Percentiles rank a stretch among this genome's conserved stretches.
These are phyloP conservation scores for Boletus speciosus DNA, from an alignment of 768 basidiomycete genomes.

Conservation along the genomic window DNA sequence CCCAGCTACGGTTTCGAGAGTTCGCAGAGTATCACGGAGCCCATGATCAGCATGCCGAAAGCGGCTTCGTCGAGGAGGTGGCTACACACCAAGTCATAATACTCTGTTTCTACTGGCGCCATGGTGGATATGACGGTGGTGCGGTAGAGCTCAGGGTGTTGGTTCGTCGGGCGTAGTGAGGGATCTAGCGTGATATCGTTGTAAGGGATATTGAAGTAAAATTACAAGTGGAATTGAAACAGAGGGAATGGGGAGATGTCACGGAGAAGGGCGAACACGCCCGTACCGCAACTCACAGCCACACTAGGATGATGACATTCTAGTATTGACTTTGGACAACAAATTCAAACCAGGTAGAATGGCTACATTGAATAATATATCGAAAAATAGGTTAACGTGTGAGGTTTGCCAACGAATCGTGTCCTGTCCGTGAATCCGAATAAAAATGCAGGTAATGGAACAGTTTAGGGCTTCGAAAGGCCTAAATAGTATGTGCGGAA, in stretches of 20 bases:
- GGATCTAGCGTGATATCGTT: slow-evolving; percentile 7
- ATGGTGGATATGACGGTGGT: slow-evolving; percentile 34
- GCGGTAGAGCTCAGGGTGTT: neutral
- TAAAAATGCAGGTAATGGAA: slow-evolving; percentile 21
- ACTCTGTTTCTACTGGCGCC: slow-evolving; percentile 89
- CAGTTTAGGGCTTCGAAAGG: slow-evolving; percentile 6
- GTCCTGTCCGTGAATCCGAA: slow-evolving; percentile 21
- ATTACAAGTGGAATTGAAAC: neutral
- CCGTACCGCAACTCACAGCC: slow-evolving; percentile 24
- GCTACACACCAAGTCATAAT: slow-evolving; percentile 74
- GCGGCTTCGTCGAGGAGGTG: neutral
- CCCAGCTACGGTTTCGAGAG: slow-evolving; percentile 48
- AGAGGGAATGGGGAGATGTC: neutral
- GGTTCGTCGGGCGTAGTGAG: neutral
- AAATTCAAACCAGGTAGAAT: slow-evolving; percentile 5
- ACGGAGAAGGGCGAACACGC: neutral
- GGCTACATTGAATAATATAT: slow-evolving; percentile 34
- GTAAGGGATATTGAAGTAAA: neutral
- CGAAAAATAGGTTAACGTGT: slow-evolving; percentile 22
- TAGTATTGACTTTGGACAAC: neutral
- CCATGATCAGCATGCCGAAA: neutral
- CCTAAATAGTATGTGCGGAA: slow-evolving; percentile 2
- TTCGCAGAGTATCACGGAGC: neutral
- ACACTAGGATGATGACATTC: slow-evolving; percentile 23
- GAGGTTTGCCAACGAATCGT: slow-evolving; percentile 8